Evolutionary conservation across 2,329 filamentous ascomycete genomes (phyloP), one percentile per base, ranked within the genome.

Genomic region (Aureobasidium namibiae): DNA sequence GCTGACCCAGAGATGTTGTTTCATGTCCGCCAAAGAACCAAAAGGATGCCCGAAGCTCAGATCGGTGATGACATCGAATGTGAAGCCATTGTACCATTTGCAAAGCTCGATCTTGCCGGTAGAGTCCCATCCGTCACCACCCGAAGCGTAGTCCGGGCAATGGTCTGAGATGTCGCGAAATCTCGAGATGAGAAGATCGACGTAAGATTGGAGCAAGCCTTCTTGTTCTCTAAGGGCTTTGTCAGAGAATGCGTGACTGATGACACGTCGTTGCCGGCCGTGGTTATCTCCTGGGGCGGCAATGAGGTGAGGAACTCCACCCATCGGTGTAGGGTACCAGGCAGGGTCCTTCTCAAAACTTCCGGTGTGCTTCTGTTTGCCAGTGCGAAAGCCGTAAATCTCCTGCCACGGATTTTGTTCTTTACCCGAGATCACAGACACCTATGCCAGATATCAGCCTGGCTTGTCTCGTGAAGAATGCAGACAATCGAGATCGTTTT

Each of bases 381-480:
- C 72, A 0, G 62, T 69, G 5, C 68, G 67, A 63, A 70, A 70
- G 13, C 74, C 75, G 61, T 76, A 77, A 36, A 78, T 74, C 29
- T 77, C 75, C 50, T 69, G 69, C 70, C 72, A 77, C 1, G 74
- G 73, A 1, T 70, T 72, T n/a, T n/a, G n/a, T 1, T 76, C 73
- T 6, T 57, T 48, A n/a, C 66, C 72, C 3, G 72, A 70, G 54
- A 69, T 76, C 65, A 76, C 76, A 1, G 75, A 76, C 0, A 77
- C 41, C 54, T 57, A 13, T 9, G 7, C 8, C 8, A 26, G 3
- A 26, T 1, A 21, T 41, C 29, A 54, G 34, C n/a, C 8, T n/a
- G 14, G 7, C 14, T 45, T 3, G 26, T n/a, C 7, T 24, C 14
- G 5, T 29, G 6, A 9, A 4, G 10, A 5, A 11, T 44, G 7